Percentiles rank a stretch among this genome's conserved stretches.
phyloP scores from a whole-genome alignment of 176 grass and related monocot genomes.

The Oryza punctata region DNA sequence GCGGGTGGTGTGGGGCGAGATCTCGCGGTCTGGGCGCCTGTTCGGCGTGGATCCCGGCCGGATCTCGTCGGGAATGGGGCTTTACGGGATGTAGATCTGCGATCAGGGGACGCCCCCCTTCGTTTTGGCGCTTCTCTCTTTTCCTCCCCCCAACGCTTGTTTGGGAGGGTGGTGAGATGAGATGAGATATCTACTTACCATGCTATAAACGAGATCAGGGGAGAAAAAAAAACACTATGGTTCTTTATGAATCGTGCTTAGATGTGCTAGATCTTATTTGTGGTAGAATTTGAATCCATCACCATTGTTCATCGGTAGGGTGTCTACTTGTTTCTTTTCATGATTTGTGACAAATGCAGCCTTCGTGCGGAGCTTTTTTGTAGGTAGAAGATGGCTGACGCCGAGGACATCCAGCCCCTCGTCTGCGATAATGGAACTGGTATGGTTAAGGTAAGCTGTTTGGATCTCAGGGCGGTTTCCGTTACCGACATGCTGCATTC shows the following conservation, averaged over 20 bases:
- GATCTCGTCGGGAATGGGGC: constrained; percentile 18
- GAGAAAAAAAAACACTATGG: not conserved
- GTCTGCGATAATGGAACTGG: constrained; percentile 84
- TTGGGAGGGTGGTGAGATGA: too few relatives aligned
- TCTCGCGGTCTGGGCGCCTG: not conserved
- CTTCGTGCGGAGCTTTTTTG: constrained; percentile 31
- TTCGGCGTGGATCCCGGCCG: constrained; percentile 34
- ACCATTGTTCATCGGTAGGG: not conserved
- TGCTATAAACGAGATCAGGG: not conserved
- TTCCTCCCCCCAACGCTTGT: too few relatives aligned
- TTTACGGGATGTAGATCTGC: constrained; percentile 34
- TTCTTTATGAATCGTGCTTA: not conserved
- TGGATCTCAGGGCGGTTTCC: not conserved
- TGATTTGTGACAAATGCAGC: constrained; percentile 23
- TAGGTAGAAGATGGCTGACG: constrained; percentile 67
- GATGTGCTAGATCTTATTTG: constrained; percentile 14
- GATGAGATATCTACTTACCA: too few relatives aligned
- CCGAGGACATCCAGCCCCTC: constrained; percentile 77
- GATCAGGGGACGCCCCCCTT: too few relatives aligned
- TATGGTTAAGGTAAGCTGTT: constrained; percentile 68
- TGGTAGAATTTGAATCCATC: not conserved
- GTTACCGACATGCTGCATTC: not conserved
- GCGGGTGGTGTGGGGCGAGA: too few relatives aligned
- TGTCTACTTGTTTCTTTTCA: not conserved
- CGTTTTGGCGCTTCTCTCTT: too few relatives aligned